Conservation (phyloP, 208 protist species). For the Acanthamoeba castellanii region DNA sequence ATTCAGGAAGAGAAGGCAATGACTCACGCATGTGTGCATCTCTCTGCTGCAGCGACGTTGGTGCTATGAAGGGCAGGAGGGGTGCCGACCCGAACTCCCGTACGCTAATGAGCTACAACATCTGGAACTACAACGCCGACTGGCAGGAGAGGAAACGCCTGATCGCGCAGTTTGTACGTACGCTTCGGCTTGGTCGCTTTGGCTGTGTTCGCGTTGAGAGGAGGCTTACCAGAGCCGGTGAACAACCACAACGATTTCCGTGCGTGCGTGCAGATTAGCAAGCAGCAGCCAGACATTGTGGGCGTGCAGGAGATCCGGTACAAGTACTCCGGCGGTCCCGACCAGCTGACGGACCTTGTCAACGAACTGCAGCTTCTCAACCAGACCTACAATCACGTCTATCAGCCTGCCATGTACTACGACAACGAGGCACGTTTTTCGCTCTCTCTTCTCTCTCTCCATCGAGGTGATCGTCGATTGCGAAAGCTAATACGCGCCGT, state of each 20-base stretch:
- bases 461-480: not conserved
- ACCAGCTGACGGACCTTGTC: conserved; percentile 7
- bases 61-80: not conserved
- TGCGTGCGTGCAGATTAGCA: not conserved
- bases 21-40: not conserved
- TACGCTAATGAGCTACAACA: conserved; percentile 56
- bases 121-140: conserved; percentile 69
- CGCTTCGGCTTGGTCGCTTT: not conserved
- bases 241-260: not conserved
- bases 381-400: conserved; percentile 28
- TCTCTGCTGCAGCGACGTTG: not conserved
- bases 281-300: conserved; percentile 25
- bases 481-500: not conserved
- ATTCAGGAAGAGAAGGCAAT: too few species aligned
- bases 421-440: not conserved
- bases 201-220: not conserved
- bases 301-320: conserved; percentile 61
- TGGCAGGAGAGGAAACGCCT: conserved; percentile 32
- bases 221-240: not conserved
- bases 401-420: conserved; percentile 64
- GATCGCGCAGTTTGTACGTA: conserved; percentile 8
- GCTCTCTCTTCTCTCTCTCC: not conserved
- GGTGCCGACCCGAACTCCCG: not conserved
- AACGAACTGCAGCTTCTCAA: not conserved
- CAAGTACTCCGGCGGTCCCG: not conserved